These are phyloP conservation scores for Malassezia sp. DNA, from an alignment of 1,284 basidiomycete species.

Conservation along the genomic window DNA sequence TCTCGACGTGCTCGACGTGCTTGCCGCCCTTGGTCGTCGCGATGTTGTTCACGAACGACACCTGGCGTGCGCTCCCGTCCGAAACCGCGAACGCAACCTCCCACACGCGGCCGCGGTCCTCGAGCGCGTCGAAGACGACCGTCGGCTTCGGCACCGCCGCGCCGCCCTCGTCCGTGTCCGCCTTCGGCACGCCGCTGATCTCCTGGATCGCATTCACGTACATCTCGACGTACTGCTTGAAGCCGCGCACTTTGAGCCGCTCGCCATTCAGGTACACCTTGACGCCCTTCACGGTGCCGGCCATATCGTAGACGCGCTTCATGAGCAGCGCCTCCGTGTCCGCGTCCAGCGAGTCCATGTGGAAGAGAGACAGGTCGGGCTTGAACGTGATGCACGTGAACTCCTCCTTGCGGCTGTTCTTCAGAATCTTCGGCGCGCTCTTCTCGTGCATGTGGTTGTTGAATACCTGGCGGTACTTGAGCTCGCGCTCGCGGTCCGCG, in stretches of 20 bases:
- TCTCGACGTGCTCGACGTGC: conserved; percentile 75
- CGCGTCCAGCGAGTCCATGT: conserved; percentile 81
- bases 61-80: conserved; percentile 65
- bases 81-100: conserved; percentile 92
- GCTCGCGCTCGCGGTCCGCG: conserved; percentile 70
- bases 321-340: conserved; percentile 80
- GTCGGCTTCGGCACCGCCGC: conserved; percentile 62
- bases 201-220: conserved; percentile 53
- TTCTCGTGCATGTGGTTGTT: conserved; percentile 83
- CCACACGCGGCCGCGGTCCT: conserved; percentile 60
- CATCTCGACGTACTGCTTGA: conserved; percentile 96
- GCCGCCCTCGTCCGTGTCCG: conserved; percentile 17
- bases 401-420: conserved; percentile 62
- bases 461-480: conserved; percentile 95
- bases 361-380: conserved; percentile 82
- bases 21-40: conserved; percentile 94
- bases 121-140: conserved; percentile 70
- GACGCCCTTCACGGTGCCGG: conserved; percentile 82
- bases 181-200: conserved; percentile 32
- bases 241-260: conserved; percentile 80
- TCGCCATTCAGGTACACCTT: conserved; percentile 92
- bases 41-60: conserved; percentile 97
- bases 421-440: conserved; percentile 74
- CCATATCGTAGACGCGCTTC: conserved; percentile 95
- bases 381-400: conserved; percentile 91